Evolutionary conservation across 192 early-diverging fungal species (phyloP), one percentile per base, ranked within the genome.

Genomic region (Rhizophagus prolifer): DNA sequence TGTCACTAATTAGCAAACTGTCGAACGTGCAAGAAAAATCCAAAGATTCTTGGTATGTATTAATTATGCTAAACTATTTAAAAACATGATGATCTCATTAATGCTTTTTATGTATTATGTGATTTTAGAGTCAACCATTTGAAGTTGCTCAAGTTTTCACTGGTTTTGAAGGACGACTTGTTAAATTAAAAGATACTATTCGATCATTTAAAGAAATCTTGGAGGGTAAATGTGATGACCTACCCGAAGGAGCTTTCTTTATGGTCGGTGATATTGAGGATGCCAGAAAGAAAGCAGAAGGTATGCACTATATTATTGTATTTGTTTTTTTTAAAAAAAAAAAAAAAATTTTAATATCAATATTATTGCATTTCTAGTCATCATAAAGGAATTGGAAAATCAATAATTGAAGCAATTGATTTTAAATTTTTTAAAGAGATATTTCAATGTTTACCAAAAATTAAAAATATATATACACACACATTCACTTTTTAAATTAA

Each of bases 11-110:
- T 66, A 66, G 94, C 88, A 95, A 74, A 95, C 93, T 78, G 96
- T 98, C 86, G 94, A 97, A 90, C 95, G 96, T 89, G 96, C 96
- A 71, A 95, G 96, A 94, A 98, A 98, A 92, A 97, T 98, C 86
- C 95, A 97, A 92, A 90, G 93, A 85, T 98, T 98, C 92, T 96
- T 98, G 64, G 64, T 66, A 66, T 34, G 12, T 21, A 66, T 2
- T 19, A 34, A 21, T 34, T 8, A 3, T 7, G 13, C 1, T 64
- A 36, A 19, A 31, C 2, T 14, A 1, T 7, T 34, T 66, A 19
- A 34, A 34, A 8, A 8, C 0, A 36, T 16, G 16, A 31, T 19
- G 3, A 21, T 36, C 36, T 21, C 2, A 10, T 21, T 36, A 7
- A 13, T 66, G 1, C 26, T 14, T 28, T 28, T 28, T 7, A 34